A percentile compares a stretch with the other conserved stretches of the same genome.
These are phyloP conservation scores for Mycena polygramma DNA, from an alignment of 768 basidiomycete genomes.

Conservation along the genomic window DNA sequence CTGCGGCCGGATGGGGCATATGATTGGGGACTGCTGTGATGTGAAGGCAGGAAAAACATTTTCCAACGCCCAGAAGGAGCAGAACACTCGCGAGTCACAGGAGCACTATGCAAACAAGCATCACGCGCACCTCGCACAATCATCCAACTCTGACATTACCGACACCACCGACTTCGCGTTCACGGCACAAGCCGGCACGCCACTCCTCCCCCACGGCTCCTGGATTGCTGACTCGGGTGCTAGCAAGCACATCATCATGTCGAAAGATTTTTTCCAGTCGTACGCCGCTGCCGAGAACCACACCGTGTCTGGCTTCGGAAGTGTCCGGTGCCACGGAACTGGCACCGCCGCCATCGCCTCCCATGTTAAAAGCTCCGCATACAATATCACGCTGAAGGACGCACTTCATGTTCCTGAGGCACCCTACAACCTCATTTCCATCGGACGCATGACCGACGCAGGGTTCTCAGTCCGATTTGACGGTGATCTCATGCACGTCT, in stretches of 20 bases:
- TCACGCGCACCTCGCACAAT: constrained; percentile 4
- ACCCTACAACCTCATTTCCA: constrained; percentile 29
- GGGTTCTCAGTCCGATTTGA: too few species aligned
- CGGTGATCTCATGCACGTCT: too few species aligned
- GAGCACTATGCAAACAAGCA: constrained; percentile 13
- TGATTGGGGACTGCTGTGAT: too few species aligned
- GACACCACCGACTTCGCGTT: constrained; percentile 17
- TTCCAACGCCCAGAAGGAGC: constrained; percentile 13
- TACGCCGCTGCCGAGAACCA: neutral
- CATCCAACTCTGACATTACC: neutral
- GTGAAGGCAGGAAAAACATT: too few species aligned
- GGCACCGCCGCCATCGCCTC: constrained; percentile 14
- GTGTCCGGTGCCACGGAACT: constrained; percentile 16
- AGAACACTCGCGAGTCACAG: constrained; percentile 21
- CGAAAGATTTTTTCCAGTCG: neutral
- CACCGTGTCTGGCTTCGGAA: neutral
- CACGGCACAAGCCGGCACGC: constrained; percentile 10
- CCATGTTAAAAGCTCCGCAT: constrained; percentile 11
- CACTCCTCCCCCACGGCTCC: neutral
- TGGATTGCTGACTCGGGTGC: constrained; percentile 23
- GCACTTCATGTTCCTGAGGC: constrained; percentile 21
- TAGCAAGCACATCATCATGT: constrained; percentile 14
- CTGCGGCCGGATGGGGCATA: too few species aligned
- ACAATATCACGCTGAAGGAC: constrained; percentile 4
- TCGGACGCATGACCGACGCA: constrained; percentile 32